A percentile compares a stretch with the other conserved stretches of the same genome.
phyloP scores from a whole-genome alignment of 805 yeast genomes.

The Pichia rugopelliculosa region DNA sequence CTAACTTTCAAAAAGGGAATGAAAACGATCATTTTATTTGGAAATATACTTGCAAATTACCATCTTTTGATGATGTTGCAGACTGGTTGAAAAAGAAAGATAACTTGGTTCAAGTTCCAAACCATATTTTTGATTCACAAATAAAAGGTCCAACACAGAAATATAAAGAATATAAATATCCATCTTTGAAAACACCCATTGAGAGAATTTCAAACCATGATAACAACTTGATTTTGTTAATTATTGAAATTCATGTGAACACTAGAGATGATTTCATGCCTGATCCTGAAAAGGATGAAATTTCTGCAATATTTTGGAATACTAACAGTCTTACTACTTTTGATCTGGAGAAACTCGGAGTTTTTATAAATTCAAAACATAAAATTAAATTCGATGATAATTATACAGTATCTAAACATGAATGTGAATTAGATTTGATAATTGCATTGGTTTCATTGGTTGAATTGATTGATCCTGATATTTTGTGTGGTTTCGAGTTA shows the following conservation, averaged over 20 bases:
- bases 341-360: slow-evolving; percentile 33
- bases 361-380: slow-evolving; percentile 17
- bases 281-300: slow-evolving; percentile 56
- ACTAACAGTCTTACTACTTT: slow-evolving; percentile 38
- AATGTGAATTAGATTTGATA: slow-evolving; percentile 54
- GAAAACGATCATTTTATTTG: slow-evolving; percentile 5
- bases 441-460: slow-evolving; percentile 48
- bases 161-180: slow-evolving; percentile 33
- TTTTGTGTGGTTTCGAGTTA: slow-evolving; percentile 78
- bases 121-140: slow-evolving; percentile 36
- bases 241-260: slow-evolving; percentile 61
- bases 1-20: not conserved
- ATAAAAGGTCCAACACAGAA: slow-evolving; percentile 40
- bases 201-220: slow-evolving; percentile 31
- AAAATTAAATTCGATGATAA: not conserved
- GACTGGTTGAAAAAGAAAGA: slow-evolving; percentile 26
- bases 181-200: slow-evolving; percentile 24
- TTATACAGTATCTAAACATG: slow-evolving; percentile 34
- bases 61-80: slow-evolving; percentile 34
- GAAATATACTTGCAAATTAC: slow-evolving; percentile 33
- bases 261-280: slow-evolving; percentile 47
- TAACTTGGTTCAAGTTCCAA: slow-evolving; percentile 12
- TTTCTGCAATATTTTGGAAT: slow-evolving; percentile 57
- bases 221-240: slow-evolving; percentile 47
- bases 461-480: slow-evolving; percentile 73